Conservation (phyloP, 208 protist genomes). For the Leptomonas seymouri region DNA sequence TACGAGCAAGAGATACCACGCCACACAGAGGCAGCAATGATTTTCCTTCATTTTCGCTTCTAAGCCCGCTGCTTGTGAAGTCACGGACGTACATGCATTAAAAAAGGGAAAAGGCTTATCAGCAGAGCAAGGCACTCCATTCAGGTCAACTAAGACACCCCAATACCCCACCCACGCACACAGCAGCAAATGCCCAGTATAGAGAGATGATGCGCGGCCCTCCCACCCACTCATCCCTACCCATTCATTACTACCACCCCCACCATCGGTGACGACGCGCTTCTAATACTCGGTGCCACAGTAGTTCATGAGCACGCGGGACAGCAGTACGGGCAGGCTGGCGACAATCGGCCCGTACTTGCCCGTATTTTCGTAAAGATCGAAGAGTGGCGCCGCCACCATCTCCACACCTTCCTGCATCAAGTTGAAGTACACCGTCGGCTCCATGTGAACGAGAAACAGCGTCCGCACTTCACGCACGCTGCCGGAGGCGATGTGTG, state of each 20-base stretch:
- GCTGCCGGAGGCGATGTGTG: constrained; percentile 75
- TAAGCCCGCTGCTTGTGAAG: too few relatives aligned
- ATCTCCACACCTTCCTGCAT: constrained; percentile 71
- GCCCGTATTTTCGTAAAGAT: constrained; percentile 89
- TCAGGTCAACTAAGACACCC: too few relatives aligned
- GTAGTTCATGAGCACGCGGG: constrained; percentile 86
- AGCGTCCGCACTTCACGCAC: constrained; percentile 87
- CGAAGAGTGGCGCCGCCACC: constrained; percentile 90
- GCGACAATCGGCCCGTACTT: constrained; percentile 89
- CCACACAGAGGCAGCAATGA: too few relatives aligned
- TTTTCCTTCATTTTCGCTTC: too few relatives aligned
- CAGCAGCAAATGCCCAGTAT: too few relatives aligned
- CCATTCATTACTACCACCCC: too few relatives aligned
- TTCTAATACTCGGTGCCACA: constrained; percentile 65
- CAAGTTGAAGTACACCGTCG: constrained; percentile 73
- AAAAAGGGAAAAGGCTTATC: not conserved
- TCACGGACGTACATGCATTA: too few relatives aligned
- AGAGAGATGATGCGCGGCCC: too few relatives aligned
- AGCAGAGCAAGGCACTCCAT: not conserved
- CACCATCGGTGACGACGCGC: not conserved
- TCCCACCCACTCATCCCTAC: too few relatives aligned
- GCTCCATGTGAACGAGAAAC: constrained; percentile 84
- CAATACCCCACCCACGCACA: too few relatives aligned
- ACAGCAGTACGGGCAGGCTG: constrained; percentile 76
- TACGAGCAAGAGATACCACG: too few relatives aligned